A percentile compares a stretch with the other conserved stretches of the same genome.
These are phyloP conservation scores for Candida sanyaensis DNA, from an alignment of 1,139 yeast genomes.

Conservation along the genomic window DNA sequence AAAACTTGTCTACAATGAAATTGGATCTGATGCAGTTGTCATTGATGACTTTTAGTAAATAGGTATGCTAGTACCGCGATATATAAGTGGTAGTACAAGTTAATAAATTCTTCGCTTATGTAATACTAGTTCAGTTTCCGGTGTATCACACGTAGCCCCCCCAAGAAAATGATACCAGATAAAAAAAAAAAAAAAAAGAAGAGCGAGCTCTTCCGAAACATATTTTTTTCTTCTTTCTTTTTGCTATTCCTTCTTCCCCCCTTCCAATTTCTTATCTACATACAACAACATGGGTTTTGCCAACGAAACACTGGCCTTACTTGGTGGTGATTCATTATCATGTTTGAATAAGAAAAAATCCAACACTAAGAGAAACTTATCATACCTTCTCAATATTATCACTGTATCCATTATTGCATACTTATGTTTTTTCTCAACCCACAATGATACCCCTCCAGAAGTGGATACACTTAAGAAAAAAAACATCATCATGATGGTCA, in stretches of 20 bases:
- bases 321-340: slow-evolving; percentile 15
- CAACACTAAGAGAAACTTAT: slow-evolving; percentile 9
- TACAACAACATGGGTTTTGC: slow-evolving; percentile 5
- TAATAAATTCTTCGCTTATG: not conserved
- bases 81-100: too few relatives aligned
- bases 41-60: slow-evolving; percentile 15
- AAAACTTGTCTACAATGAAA: slow-evolving; percentile 21
- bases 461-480: slow-evolving; percentile 27
- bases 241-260: not conserved
- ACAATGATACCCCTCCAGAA: slow-evolving; percentile 3
- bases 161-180: not conserved
- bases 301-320: slow-evolving; percentile 12
- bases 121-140: not conserved
- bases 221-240: not conserved
- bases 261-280: not conserved
- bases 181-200: not conserved
- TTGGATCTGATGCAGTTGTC: slow-evolving; percentile 12
- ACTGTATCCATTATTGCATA: slow-evolving; percentile 15
- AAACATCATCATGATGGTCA: slow-evolving; percentile 81
- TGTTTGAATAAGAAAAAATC: slow-evolving; percentile 10
- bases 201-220: not conserved
- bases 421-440: slow-evolving; percentile 11
- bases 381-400: slow-evolving; percentile 14
- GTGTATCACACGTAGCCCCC: not conserved
- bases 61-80: too few relatives aligned